Evolutionary conservation across 306 rosid genomes (phyloP), one percentile per base, ranked within the genome.

Genomic region (Alnus rubra): DNA sequence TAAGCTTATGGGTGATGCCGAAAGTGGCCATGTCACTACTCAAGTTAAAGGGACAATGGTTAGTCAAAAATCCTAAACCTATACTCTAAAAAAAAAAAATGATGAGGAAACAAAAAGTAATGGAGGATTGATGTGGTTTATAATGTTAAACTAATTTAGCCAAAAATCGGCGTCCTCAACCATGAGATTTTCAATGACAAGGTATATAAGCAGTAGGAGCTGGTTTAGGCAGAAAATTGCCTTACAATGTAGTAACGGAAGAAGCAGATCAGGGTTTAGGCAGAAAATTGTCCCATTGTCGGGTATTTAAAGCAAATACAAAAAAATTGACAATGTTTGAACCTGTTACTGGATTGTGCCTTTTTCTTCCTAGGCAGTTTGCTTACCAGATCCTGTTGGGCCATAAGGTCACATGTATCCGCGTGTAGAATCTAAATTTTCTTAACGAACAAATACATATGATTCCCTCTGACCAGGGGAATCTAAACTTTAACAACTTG

Each of bases 1-100:
- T 74, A 94, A 92, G 79, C 93, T 86, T 39, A 74, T 89, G 76
- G 79, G 78, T 45, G 94, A 92, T 30, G 71, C 80, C 72, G 90
- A 76, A 48, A 89, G 52, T 49, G 93, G 80, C 63, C 87, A 92
- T 53, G 50, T 92, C 64, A 83, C 92, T 55, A 90, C 96, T 62
- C 94, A 85, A 88, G 98, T 94, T 35, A 88, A 83, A 79, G 87
- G 87, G 18, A 88, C 89, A 69, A 47, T 78, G 87, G 91, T 88
- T 5, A 35, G 89, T 74, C 14, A 35, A 39, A 33, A 19, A 58
- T 47, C 56, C 13, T n/a, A 10, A 62, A 19, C 33, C 39, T 64
- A 11, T 33, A 11, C 14, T 75, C 45, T 31, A 49, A 39, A 3
- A 3, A 39, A 39, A 39, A 39, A 15, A 31, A 33, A 73, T 13